phyloP scores from a whole-genome alignment of 106 monocot species.

The Gastrodia elata region DNA sequence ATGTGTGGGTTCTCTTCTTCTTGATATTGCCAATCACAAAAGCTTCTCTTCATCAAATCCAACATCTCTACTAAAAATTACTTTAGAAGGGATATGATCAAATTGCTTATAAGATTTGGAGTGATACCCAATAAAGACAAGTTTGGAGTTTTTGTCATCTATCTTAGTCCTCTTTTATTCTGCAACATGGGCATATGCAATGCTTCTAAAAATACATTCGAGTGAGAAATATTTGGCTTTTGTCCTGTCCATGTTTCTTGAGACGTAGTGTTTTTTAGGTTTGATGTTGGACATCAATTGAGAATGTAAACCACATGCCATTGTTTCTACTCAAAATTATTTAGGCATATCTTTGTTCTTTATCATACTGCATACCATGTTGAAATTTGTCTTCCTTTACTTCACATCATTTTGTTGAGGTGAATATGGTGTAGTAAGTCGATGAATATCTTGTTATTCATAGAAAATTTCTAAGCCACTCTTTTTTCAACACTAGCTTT shows the following conservation, averaged over 20 bases:
- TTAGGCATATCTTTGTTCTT: not conserved
- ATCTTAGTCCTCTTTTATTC: conserved; percentile 2
- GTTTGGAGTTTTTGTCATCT: conserved; percentile 3
- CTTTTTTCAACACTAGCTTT: not conserved
- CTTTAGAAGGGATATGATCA: not conserved
- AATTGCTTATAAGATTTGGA: not conserved
- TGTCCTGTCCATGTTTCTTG: conserved; percentile 1
- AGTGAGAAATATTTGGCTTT: not conserved
- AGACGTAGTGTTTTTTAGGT: not conserved
- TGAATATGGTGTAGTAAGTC: not conserved
- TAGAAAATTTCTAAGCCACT: not conserved
- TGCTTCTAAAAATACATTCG: conserved; percentile 2
- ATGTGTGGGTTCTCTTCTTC: no score
- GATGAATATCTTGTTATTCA: not conserved
- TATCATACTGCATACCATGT: conserved; percentile 6
- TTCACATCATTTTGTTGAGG: not conserved
- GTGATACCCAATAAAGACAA: not conserved
- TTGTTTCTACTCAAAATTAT: not conserved
- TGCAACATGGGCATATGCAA: conserved; percentile 10
- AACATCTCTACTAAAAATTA: not conserved
- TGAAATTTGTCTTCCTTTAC: conserved; percentile 5
- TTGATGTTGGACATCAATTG: not conserved
- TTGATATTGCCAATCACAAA: not conserved
- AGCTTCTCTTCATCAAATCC: not conserved
- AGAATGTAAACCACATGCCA: conserved; percentile 1